phyloP scores from a whole-genome alignment of 306 rosid genomes.

The Vicia sativa region DNA sequence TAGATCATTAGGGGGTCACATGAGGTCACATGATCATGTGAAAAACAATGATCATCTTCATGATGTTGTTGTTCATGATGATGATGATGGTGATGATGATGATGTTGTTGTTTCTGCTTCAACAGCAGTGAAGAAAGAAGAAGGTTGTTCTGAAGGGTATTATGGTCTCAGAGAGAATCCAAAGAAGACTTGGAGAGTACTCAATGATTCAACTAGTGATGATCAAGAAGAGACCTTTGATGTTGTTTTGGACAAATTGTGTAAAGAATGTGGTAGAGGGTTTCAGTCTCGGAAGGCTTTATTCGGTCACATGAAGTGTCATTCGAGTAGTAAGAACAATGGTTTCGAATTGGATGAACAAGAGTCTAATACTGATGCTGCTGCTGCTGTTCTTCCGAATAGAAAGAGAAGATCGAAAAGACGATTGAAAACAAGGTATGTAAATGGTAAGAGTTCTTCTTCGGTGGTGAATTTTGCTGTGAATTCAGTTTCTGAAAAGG shows the following conservation, averaged over 20 bases:
- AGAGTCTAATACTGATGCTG: conserved; percentile 41
- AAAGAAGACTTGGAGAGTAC: conserved; percentile 66
- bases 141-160: conserved; percentile 13
- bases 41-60: neutral
- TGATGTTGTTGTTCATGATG: neutral
- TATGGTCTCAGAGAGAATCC: conserved; percentile 86
- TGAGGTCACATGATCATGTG: conserved; percentile 72
- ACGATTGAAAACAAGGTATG: conserved; percentile 54
- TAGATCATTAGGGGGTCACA: conserved; percentile 93
- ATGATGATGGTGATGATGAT: neutral
- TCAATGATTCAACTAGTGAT: conserved; percentile 43
- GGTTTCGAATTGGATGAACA: conserved; percentile 49
- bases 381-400: conserved; percentile 53
- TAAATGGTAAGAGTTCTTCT: conserved; percentile 24
- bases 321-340: conserved; percentile 41
- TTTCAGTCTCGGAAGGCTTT: conserved; percentile 83
- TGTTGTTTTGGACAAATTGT: conserved; percentile 47
- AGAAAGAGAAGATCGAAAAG: conserved; percentile 67
- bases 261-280: conserved; percentile 80
- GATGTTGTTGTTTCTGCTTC: neutral
- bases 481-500: conserved; percentile 54
- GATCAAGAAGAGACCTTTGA: conserved; percentile 47
- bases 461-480: conserved; percentile 34
- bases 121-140: neutral
- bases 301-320: conserved; percentile 88